Conservation (phyloP, 179 eudicot species). For the Silene vulgaris region DNA sequence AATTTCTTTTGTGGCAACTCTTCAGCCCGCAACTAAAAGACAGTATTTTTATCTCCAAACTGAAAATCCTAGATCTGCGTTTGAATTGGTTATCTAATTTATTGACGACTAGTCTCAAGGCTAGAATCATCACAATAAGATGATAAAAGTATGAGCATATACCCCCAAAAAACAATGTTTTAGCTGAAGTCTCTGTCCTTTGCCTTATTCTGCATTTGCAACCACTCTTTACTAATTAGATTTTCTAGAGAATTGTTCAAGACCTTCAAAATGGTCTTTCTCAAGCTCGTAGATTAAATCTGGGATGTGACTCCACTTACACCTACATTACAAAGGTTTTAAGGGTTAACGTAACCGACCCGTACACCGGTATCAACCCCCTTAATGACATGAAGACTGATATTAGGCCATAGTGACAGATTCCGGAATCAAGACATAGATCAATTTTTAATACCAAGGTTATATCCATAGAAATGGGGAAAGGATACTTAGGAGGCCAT, state of each 20-base stretch:
- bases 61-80: too few species aligned
- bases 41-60: not conserved
- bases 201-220: not conserved
- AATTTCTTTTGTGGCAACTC: not conserved
- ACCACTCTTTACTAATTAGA: not conserved
- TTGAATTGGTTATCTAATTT: not conserved
- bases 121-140: not conserved
- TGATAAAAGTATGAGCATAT: not conserved
- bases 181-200: not conserved
- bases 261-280: not conserved
- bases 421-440: not conserved
- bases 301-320: not conserved
- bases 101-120: not conserved
- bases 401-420: not conserved
- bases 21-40: not conserved
- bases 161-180: not conserved
- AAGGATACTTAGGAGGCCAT: conserved; percentile 1
- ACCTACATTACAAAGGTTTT: not conserved
- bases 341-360: not conserved
- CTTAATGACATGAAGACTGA: not conserved
- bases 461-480: conserved; percentile 3
- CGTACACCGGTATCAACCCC: not conserved
- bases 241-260: not conserved
- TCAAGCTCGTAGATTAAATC: not conserved
- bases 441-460: not conserved